A percentile compares a stretch with the other conserved stretches of the same genome.
Conservation (phyloP, 2,329 filamentous ascomycete genomes). For the Magnaporthiopsis rhizophila region DNA sequence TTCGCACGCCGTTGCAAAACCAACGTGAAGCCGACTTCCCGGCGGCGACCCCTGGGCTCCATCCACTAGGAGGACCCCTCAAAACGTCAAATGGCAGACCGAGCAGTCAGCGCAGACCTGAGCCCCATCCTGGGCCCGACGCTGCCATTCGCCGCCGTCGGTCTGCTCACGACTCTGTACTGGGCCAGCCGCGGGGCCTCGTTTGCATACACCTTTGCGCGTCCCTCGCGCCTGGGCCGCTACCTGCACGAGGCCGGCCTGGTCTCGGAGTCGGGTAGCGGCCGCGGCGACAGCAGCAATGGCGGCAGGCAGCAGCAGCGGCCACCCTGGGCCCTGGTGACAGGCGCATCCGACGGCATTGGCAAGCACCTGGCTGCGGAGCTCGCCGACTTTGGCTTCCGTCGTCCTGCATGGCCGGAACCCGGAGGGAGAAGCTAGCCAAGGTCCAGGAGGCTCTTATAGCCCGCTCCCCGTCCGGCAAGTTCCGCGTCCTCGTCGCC, state of each 20-base stretch:
- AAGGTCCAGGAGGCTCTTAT: slow-evolving; percentile 30
- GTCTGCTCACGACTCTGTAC: slow-evolving; percentile 1
- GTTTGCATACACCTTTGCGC: slow-evolving; percentile 2
- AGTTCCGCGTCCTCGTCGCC: slow-evolving; percentile 32
- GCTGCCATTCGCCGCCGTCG: not conserved
- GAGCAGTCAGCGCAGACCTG: not conserved
- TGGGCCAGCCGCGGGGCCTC: too few relatives aligned
- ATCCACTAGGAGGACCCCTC: not conserved
- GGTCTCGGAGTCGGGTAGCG: not conserved
- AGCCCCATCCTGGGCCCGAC: not conserved
- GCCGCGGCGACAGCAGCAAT: not conserved
- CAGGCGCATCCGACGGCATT: slow-evolving; percentile 48
- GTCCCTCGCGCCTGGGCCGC: slow-evolving; percentile 8
- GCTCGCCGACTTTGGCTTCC: slow-evolving; percentile 42
- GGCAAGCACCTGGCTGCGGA: slow-evolving; percentile 41
- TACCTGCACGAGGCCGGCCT: slow-evolving; percentile 7
- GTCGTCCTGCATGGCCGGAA: slow-evolving; percentile 51
- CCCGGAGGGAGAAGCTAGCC: slow-evolving; percentile 35
- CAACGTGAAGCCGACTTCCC: too few relatives aligned
- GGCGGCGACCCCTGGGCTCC: too few relatives aligned
- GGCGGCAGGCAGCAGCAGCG: not conserved
- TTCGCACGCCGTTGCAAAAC: too few relatives aligned
- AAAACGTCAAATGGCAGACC: not conserved
- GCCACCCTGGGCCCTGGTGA: slow-evolving; percentile 37
- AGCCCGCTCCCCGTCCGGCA: slow-evolving; percentile 27